Percentiles rank a stretch among this genome's conserved stretches.
phyloP scores from a whole-genome alignment of 2,329 filamentous ascomycete species.

The Dryadomyces quercivorus region DNA sequence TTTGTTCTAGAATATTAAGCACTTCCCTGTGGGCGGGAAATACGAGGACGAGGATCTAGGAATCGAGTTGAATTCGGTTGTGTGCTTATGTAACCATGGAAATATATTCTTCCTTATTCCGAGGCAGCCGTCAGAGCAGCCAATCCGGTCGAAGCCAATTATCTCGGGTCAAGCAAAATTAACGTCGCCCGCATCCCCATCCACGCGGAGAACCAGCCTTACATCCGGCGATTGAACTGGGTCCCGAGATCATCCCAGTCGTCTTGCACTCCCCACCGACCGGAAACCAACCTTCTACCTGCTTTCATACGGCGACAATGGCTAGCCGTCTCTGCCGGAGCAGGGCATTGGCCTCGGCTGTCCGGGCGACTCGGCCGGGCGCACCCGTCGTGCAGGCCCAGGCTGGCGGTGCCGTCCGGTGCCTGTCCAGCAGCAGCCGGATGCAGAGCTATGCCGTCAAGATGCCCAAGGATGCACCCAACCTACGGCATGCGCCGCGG shows the following conservation, averaged over 20 bases:
- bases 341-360: slow-evolving; percentile 42
- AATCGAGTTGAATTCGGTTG: no score
- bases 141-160: slow-evolving; percentile 11
- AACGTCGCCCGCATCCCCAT: slow-evolving; percentile 2
- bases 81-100: no score
- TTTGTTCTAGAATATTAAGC: no score
- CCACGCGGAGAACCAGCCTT: not conserved
- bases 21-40: no score
- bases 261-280: not conserved
- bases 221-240: slow-evolving; percentile 1
- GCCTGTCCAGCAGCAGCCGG: slow-evolving; percentile 36
- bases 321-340: slow-evolving; percentile 47
- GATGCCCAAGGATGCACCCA: slow-evolving; percentile 48
- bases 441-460: slow-evolving; percentile 35
- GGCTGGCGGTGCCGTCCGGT: slow-evolving; percentile 23
- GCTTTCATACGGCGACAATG: slow-evolving; percentile 32
- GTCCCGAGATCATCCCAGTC: not conserved
- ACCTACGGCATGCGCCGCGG: slow-evolving; percentile 54
- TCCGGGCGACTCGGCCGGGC: slow-evolving; percentile 36
- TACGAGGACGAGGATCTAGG: no score
- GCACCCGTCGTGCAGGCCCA: slow-evolving; percentile 10
- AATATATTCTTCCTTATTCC: slow-evolving; percentile 1
- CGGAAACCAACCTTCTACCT: slow-evolving; percentile 17
- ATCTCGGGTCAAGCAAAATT: slow-evolving; percentile 9
- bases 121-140: not conserved